A percentile compares a stretch with the other conserved stretches of the same genome.
These are phyloP conservation scores for Psidium friedrichsthalianum DNA, from an alignment of 345 rosid species.

Conservation along the genomic window DNA sequence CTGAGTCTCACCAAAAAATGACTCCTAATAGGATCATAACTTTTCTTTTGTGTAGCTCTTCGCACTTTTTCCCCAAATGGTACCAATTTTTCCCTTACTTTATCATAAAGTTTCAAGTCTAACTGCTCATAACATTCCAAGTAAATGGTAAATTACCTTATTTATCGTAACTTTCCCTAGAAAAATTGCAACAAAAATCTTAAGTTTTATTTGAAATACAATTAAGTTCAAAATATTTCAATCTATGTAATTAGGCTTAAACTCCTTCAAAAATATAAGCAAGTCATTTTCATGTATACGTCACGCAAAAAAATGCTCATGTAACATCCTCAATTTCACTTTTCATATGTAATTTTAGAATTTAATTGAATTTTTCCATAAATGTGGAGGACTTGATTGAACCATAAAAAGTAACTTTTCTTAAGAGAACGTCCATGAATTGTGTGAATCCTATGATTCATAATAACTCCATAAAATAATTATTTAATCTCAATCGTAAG, in stretches of 20 bases:
- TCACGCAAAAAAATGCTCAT: not conserved
- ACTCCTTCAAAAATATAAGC: not conserved
- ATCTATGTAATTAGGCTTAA: not conserved
- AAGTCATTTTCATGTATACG: not conserved
- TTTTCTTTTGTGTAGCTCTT: too few relatives aligned
- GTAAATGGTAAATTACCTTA: not conserved
- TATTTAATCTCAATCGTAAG: not conserved
- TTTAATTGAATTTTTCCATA: not conserved
- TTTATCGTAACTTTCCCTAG: not conserved
- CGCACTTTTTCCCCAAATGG: too few relatives aligned
- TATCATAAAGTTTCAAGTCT: too few relatives aligned
- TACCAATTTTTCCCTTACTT: too few relatives aligned
- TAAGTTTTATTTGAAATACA: not conserved
- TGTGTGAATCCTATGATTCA: not conserved
- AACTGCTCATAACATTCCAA: too few relatives aligned
- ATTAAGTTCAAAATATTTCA: not conserved
- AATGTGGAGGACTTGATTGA: not conserved
- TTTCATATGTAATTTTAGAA: not conserved
- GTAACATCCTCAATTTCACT: not conserved
- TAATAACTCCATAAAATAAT: not conserved
- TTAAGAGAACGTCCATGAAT: not conserved
- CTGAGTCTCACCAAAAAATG: too few relatives aligned
- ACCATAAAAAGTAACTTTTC: not conserved
- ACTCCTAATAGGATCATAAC: too few relatives aligned
- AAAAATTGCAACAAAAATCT: not conserved